Evolutionary conservation across 345 rosid genomes (phyloP).

Genomic region (Citrus cavaleriei): DNA sequence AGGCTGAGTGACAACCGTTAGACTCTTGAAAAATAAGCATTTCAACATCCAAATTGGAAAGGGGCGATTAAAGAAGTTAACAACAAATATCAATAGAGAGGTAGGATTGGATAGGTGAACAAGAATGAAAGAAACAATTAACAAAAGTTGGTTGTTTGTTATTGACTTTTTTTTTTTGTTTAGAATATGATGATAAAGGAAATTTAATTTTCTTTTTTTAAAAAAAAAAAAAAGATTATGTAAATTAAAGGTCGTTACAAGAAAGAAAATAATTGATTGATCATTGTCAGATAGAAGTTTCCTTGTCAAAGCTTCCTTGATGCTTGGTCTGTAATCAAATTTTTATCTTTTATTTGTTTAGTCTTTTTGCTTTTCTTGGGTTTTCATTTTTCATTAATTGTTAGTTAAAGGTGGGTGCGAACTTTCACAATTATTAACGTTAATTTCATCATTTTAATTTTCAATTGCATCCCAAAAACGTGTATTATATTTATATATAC

Average conservation of each 20-base stretch:
- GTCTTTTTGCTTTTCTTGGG: conserved; percentile 15
- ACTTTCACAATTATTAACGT: neutral
- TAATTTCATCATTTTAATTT: neutral
- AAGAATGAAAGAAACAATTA: conserved; percentile 22
- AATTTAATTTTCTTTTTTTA: neutral
- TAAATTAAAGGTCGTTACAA: neutral
- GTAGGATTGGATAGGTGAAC: conserved; percentile 43
- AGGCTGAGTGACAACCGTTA: neutral
- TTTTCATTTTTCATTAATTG: conserved; percentile 21
- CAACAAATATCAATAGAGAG: neutral
- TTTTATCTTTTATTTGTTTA: neutral
- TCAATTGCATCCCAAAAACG: neutral
- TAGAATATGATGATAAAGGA: conserved; percentile 9
- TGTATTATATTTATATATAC: neutral
- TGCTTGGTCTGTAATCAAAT: neutral
- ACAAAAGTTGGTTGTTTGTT: conserved; percentile 50
- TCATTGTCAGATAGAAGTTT: conserved; percentile 1
- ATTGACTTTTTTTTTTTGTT: conserved; percentile 22
- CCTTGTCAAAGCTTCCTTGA: conserved; percentile 12
- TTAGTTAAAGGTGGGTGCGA: conserved; percentile 25
- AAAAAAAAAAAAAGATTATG: neutral
- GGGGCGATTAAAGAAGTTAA: neutral
- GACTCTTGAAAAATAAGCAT: conserved; percentile 29
- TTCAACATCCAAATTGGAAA: neutral
- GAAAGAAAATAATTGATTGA: neutral